phyloP scores from a whole-genome alignment of 768 basidiomycete genomes.

The Trametes sanguinea region DNA sequence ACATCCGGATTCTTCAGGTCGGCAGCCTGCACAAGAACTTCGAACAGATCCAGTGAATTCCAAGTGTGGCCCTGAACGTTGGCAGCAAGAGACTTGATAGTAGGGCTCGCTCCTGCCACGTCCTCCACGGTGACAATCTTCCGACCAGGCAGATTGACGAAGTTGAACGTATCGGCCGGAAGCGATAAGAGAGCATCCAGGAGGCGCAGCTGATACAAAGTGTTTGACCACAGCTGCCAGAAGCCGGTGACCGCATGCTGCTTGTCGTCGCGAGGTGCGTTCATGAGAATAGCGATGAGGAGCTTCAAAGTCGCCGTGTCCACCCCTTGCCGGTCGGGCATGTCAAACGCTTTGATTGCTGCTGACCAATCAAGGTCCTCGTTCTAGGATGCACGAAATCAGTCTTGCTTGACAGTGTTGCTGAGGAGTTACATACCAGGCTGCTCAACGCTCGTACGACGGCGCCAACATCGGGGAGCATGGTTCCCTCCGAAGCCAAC shows the following conservation, averaged over 20 bases:
- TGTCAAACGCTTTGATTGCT: conserved; percentile 85
- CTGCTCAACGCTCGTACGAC: conserved; percentile 72
- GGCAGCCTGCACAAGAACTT: conserved; percentile 80
- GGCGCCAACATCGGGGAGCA: conserved; percentile 72
- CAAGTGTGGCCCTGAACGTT: conserved; percentile 92
- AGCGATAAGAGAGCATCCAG: conserved; percentile 87
- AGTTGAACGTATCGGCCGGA: conserved; percentile 89
- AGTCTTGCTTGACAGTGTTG: background rate
- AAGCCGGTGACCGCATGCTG: conserved; percentile 83
- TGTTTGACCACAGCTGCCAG: conserved; percentile 85
- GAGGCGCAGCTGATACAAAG: conserved; percentile 81
- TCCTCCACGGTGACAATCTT: conserved; percentile 89
- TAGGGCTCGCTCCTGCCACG: conserved; percentile 79
- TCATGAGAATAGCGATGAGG: conserved; percentile 83
- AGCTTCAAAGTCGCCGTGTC: conserved; percentile 90
- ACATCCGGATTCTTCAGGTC: conserved; percentile 73
- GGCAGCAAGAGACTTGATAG: conserved; percentile 88
- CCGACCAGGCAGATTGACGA: conserved; percentile 82
- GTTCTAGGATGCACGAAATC: conserved; percentile 45
- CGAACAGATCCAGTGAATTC: conserved; percentile 92
- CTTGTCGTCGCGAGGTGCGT: conserved; percentile 74
- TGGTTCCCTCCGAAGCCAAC: conserved; percentile 70
- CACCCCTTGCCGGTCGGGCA: conserved; percentile 78
- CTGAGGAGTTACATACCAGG: conserved; percentile 54
- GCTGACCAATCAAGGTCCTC: conserved; percentile 75